Conservation (phyloP, 1,284 basidiomycete genomes). For the Moesziomyces globuligerus region DNA sequence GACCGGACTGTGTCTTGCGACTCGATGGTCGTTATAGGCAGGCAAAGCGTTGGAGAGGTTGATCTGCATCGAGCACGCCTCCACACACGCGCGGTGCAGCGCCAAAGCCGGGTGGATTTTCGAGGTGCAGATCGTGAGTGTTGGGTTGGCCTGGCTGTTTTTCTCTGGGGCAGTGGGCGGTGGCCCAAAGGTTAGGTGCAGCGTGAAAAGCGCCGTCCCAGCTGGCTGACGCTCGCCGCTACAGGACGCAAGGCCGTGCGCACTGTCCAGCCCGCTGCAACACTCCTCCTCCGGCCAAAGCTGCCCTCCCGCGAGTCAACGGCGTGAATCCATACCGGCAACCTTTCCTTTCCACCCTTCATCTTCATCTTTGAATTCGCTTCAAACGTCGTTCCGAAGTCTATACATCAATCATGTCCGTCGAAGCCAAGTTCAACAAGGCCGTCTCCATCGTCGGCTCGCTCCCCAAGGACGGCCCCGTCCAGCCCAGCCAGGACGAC, state of each 20-base stretch:
- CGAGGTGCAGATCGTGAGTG: neutral
- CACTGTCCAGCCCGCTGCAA: constrained; percentile 10
- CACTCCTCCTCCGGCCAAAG: no score
- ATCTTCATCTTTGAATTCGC: neutral
- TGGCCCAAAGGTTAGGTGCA: neutral
- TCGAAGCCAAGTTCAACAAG: constrained; percentile 59
- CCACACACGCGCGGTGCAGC: neutral
- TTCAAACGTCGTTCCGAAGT: neutral
- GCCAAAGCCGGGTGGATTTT: neutral
- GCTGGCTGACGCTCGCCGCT: neutral
- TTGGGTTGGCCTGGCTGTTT: neutral
- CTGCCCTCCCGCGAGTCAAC: no score
- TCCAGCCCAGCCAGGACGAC: constrained; percentile 60
- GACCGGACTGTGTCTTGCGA: no score
- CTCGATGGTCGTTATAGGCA: no score
- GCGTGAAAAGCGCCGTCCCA: neutral
- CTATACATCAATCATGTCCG: constrained; percentile 34
- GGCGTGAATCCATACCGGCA: neutral
- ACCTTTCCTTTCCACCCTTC: neutral
- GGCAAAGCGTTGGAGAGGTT: no score
- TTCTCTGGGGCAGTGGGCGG: neutral
- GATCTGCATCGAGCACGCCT: neutral
- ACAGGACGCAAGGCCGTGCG: constrained; percentile 10
- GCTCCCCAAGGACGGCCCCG: constrained; percentile 59
- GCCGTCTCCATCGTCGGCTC: constrained; percentile 52